These are phyloP conservation scores for Lepiota brunneoincarnata DNA, from an alignment of 768 basidiomycete species.

Conservation along the genomic window DNA sequence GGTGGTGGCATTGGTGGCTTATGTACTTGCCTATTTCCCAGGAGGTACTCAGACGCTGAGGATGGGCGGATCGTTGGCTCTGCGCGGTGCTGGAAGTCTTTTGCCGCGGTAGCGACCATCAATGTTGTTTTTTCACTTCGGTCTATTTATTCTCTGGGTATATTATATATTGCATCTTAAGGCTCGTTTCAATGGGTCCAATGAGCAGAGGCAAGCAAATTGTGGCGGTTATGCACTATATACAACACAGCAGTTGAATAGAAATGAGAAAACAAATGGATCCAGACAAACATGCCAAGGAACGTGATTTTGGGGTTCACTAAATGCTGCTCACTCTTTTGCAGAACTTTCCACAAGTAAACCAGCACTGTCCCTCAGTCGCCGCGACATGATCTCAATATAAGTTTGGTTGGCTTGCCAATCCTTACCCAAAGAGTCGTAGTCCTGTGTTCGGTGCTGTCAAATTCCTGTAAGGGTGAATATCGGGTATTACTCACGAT, in stretches of 20 bases:
- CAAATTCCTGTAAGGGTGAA: background rate
- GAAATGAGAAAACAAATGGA: background rate
- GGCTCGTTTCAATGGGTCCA: background rate
- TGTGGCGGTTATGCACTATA: background rate
- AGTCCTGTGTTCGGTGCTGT: constrained; percentile 27
- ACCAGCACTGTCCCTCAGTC: constrained; percentile 64
- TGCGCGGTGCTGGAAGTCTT: constrained; percentile 81
- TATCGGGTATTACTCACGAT: constrained; percentile 16
- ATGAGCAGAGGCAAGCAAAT: background rate
- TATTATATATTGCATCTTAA: background rate
- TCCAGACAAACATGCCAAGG: background rate
- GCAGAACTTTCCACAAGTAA: constrained; percentile 22
- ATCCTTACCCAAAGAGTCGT: constrained; percentile 44
- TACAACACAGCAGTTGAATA: background rate
- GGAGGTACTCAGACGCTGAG: constrained; percentile 81
- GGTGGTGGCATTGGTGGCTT: constrained; percentile 82
- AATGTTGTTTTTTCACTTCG: background rate
- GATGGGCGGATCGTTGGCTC: constrained; percentile 74
- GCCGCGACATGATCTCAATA: constrained; percentile 71
- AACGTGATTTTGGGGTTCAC: background rate
- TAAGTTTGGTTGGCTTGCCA: constrained; percentile 68
- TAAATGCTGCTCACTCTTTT: background rate
- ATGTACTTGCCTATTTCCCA: constrained; percentile 94
- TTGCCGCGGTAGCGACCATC: constrained; percentile 62
- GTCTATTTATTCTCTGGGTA: constrained; percentile 13